Evolutionary conservation across 805 yeast genomes (phyloP).

Genomic region (Kodamaea neixiangensis): DNA sequence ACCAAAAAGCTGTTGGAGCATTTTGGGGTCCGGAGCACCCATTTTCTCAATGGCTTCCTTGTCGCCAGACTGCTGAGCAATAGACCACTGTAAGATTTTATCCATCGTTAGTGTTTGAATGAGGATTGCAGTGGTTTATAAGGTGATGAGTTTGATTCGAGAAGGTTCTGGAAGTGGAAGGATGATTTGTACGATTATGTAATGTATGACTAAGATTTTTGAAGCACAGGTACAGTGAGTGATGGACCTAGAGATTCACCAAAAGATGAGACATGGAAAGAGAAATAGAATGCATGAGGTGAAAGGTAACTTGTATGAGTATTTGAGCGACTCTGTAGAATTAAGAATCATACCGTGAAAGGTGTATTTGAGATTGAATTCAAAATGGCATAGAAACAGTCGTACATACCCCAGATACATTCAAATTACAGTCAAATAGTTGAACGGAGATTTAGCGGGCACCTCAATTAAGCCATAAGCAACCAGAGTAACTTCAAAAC

Average conservation of each 20-base stretch:
- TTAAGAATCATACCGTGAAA: too few species aligned
- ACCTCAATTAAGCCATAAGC: too few species aligned
- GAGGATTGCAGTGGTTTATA: not conserved
- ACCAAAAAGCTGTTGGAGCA: conserved; percentile 72
- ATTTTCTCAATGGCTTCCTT: conserved; percentile 62
- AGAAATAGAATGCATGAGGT: not conserved
- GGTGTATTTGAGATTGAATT: too few species aligned
- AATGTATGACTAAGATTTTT: too few species aligned
- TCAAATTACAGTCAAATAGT: too few species aligned
- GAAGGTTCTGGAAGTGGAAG: not conserved
- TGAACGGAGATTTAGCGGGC: too few species aligned
- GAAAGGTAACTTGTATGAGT: not conserved
- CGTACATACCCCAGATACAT: too few species aligned
- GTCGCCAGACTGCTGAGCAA: conserved; percentile 73
- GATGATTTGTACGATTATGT: not conserved
- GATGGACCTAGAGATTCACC: too few species aligned
- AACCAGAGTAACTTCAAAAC: too few species aligned
- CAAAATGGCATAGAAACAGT: too few species aligned
- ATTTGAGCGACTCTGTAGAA: too few species aligned
- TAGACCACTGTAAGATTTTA: conserved; percentile 88
- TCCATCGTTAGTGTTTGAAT: conserved; percentile 57
- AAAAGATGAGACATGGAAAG: not conserved
- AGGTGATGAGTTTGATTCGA: not conserved
- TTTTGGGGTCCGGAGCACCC: conserved; percentile 78
- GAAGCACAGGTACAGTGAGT: too few species aligned